Conservation (phyloP, 805 yeast species). For the Candida ipomoeae region DNA sequence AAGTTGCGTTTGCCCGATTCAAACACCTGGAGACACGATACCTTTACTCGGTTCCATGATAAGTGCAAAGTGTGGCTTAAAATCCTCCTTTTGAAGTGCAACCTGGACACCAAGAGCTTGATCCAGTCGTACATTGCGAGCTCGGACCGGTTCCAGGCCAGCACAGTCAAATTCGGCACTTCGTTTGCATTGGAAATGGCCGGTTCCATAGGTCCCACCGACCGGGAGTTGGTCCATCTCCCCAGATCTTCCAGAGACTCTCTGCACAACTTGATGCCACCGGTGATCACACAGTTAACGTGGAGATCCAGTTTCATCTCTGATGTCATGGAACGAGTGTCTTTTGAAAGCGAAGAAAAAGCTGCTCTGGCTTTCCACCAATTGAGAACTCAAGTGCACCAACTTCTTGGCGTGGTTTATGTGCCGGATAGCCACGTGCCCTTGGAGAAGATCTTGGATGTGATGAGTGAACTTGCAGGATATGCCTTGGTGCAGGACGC, state of each 20-base stretch:
- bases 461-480: slow-evolving; percentile 45
- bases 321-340: slow-evolving; percentile 28
- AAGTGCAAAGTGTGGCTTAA: slow-evolving; percentile 67
- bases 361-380: slow-evolving; percentile 25
- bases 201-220: slow-evolving; percentile 61
- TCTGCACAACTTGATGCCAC: slow-evolving; percentile 58
- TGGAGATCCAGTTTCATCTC: slow-evolving; percentile 53
- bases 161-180: slow-evolving; percentile 65
- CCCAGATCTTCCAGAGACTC: slow-evolving; percentile 29
- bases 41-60: slow-evolving; percentile 56
- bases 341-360: slow-evolving; percentile 25
- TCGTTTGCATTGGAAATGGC: slow-evolving; percentile 91
- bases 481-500: slow-evolving; percentile 29
- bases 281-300: slow-evolving; percentile 70
- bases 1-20: slow-evolving; percentile 66
- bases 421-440: slow-evolving; percentile 12
- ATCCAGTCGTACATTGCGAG: slow-evolving; percentile 70
- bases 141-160: slow-evolving; percentile 18
- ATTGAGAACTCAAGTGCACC: slow-evolving; percentile 24
- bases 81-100: slow-evolving; percentile 51
- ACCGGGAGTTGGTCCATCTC: slow-evolving; percentile 58
- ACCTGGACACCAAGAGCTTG: slow-evolving; percentile 72
- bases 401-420: slow-evolving; percentile 12
- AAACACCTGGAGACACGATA: slow-evolving; percentile 65
- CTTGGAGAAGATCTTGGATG: slow-evolving; percentile 30